Evolutionary conservation across 371 early-diverging fungal genomes (phyloP).

Genomic region (Batkoa obscura): DNA sequence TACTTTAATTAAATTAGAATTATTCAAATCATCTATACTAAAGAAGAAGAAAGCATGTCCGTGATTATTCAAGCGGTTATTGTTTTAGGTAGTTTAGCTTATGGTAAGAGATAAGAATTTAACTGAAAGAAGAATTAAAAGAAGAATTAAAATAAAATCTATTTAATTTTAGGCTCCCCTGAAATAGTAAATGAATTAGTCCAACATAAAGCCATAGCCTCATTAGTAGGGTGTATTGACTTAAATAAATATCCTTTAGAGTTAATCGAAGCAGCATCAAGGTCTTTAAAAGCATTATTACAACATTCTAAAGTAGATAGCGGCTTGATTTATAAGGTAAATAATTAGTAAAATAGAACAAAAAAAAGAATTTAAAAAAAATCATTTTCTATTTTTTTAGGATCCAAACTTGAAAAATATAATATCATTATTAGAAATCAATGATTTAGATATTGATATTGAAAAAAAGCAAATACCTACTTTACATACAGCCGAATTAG

Average conservation of each 20-base stretch:
- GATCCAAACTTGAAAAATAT: neutral
- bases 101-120: conserved; percentile 23
- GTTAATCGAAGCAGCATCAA: conserved; percentile 45
- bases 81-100: conserved; percentile 61
- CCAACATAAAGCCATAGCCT: conserved; percentile 33
- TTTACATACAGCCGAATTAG: conserved; percentile 25
- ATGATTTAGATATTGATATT: neutral
- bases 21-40: conserved; percentile 25
- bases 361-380: neutral
- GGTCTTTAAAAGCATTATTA: conserved; percentile 59
- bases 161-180: conserved; percentile 27
- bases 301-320: conserved; percentile 32
- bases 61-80: conserved; percentile 42
- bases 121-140: too few relatives aligned
- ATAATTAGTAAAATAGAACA: neutral
- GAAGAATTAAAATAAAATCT: neutral
- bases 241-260: conserved; percentile 21
- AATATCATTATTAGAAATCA: neutral
- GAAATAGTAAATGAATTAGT: conserved; percentile 36
- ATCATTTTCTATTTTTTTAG: too few relatives aligned
- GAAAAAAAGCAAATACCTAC: neutral
- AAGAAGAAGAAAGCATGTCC: conserved; percentile 19
- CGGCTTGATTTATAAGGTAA: conserved; percentile 34
- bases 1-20: conserved; percentile 18
- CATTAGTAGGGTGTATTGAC: conserved; percentile 33